A percentile compares a stretch with the other conserved stretches of the same genome.
Evolutionary conservation across 2,329 filamentous ascomycete genomes (phyloP).

Genomic region (Exophiala xenobiotica): DNA sequence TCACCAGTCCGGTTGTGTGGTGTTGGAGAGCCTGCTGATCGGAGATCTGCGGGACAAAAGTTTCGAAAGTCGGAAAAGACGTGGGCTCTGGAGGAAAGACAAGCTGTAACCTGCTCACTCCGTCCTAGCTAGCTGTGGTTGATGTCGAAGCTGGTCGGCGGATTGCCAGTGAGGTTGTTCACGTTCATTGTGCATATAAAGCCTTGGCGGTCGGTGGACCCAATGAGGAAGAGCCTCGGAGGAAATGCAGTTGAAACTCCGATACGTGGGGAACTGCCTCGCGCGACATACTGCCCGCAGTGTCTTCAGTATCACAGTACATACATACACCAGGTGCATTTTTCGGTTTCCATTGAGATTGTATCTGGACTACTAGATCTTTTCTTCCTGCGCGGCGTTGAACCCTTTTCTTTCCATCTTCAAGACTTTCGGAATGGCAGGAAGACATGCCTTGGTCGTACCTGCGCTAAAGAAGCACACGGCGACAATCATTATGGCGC

Average conservation of each 20-base stretch:
- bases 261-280: background rate
- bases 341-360: no score
- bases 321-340: no score
- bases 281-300: background rate
- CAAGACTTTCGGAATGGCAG: slow-evolving; percentile 10
- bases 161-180: background rate
- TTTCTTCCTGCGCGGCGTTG: background rate
- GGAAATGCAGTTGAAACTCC: no score
- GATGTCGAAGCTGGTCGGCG: background rate
- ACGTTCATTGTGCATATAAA: slow-evolving; percentile 3
- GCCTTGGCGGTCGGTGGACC: background rate
- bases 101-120: no score
- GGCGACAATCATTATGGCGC: slow-evolving; percentile 89
- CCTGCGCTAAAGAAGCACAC: slow-evolving; percentile 82
- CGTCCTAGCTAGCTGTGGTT: no score
- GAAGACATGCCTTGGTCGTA: slow-evolving; percentile 59
- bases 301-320: no score
- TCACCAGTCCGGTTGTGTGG: background rate
- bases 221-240: no score
- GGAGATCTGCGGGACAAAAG: background rate
- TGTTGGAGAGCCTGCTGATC: background rate
- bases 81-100: background rate
- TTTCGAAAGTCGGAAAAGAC: background rate
- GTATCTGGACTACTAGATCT: no score
- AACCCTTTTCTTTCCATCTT: background rate